These are phyloP conservation scores for Tranzscheliella williamsii DNA, from an alignment of 1,284 basidiomycete species.

Conservation along the genomic window DNA sequence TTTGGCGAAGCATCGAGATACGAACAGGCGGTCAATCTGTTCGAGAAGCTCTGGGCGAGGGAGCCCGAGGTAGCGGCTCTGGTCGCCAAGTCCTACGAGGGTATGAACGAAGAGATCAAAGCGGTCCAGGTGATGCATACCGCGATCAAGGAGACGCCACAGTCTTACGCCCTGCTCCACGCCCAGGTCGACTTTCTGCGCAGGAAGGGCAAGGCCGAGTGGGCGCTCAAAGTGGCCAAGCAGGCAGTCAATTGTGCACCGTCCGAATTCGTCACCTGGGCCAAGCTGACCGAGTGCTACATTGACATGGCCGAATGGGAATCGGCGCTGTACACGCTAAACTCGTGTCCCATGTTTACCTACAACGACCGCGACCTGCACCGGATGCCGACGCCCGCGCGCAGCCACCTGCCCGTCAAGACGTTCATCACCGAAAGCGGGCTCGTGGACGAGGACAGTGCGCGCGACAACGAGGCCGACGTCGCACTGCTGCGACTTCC, in stretches of 20 bases:
- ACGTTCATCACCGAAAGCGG: slow-evolving; percentile 77
- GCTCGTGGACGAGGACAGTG: slow-evolving; percentile 66
- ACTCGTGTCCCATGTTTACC: slow-evolving; percentile 99
- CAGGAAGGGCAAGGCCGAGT: slow-evolving; percentile 72
- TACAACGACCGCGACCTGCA: slow-evolving; percentile 96
- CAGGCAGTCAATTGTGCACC: slow-evolving; percentile 96
- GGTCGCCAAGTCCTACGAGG: slow-evolving; percentile 86
- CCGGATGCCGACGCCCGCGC: slow-evolving; percentile 77
- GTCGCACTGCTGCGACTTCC: slow-evolving; percentile 88
- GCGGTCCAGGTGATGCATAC: slow-evolving; percentile 89
- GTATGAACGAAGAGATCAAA: slow-evolving; percentile 97
- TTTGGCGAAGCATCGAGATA: slow-evolving; percentile 89
- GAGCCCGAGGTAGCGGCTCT: slow-evolving; percentile 90
- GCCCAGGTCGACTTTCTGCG: slow-evolving; percentile 91
- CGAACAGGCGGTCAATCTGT: slow-evolving; percentile 85
- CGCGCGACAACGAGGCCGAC: slow-evolving; percentile 90
- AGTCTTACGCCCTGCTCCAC: slow-evolving; percentile 90
- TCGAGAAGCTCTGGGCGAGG: slow-evolving; percentile 81
- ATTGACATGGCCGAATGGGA: slow-evolving; percentile 88
- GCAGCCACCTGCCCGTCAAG: slow-evolving; percentile 84
- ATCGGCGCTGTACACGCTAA: slow-evolving; percentile 84
- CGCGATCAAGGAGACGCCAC: slow-evolving; percentile 81
- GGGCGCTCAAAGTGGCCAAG: slow-evolving; percentile 87
- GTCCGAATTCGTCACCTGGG: slow-evolving; percentile 97
- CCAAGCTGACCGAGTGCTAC: slow-evolving; percentile 92